Base-by-base conservation (phyloP, 2,329 filamentous ascomycete genomes). In the Exophiala spinifera region DNA sequence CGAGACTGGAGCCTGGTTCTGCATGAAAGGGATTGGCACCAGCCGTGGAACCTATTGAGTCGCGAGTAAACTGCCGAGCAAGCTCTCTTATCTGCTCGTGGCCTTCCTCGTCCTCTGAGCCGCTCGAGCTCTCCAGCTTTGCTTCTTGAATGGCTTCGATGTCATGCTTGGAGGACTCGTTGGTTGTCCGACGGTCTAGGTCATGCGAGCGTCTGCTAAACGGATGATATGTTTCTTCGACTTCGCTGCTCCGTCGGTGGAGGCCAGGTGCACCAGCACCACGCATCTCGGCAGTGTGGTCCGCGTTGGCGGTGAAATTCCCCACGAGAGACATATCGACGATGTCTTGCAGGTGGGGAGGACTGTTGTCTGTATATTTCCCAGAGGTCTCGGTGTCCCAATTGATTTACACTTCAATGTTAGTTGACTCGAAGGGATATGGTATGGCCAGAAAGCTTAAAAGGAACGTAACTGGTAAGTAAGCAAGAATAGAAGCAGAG, bases 1-100 rank as follows among this genome's bases (percentile, higher is more conserved):
- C 75, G 36, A 80, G 63, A 0, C 63, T 58, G 1, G 69, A 66
- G 37, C 65, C 58, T 1, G 62, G 61, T 10, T 64, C 60, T 31
- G 57, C 63, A 21, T 64, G 57, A 23, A 67, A 60, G 40, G 59
- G 56, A 40, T 62, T 63, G 17, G 31, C 21, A 15, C 57, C 23
- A 4, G 3, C 20, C 13, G 34, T 45, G 23, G 56, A 59, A 20
- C 44, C 47, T 36, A 25, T 51, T 3, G 61, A 63, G 6, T 48
- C 37, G 4, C 56, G 55, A 17, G 59, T 61, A 21, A 63, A 57
- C 48, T 60, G 57, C 20, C 62, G 53, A n/a, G 62, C 62, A 25
- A 64, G 57, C 8, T 58, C 31, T 51, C 49, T 61, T 47, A 61
- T 51, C 7, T 45, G 51, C 6, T 58, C 55, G 11, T 31, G 51